These are phyloP conservation scores for Alternaria tenuissima DNA, from an alignment of 2,329 filamentous ascomycete species.

Conservation along the genomic window DNA sequence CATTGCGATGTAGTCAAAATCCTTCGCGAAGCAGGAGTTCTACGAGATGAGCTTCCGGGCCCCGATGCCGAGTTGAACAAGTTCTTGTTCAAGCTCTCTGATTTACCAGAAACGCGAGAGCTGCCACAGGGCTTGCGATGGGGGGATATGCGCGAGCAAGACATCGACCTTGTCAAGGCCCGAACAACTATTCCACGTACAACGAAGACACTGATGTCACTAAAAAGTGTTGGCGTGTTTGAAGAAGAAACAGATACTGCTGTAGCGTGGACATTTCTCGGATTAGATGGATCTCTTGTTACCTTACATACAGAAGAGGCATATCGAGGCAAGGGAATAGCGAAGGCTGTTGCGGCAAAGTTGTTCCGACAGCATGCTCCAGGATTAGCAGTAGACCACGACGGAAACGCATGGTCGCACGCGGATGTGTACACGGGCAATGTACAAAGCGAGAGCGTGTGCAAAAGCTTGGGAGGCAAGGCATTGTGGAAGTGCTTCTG, in stretches of 20 bases:
- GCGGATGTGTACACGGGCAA: slow-evolving; percentile 73
- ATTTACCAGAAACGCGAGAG: slow-evolving; percentile 53
- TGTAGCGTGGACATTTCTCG: slow-evolving; percentile 72
- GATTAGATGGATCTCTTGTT: slow-evolving; percentile 68
- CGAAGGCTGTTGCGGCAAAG: slow-evolving; percentile 67
- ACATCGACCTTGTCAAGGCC: slow-evolving; percentile 63
- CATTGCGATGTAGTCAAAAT: slow-evolving; percentile 44
- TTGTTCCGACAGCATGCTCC: slow-evolving; percentile 60
- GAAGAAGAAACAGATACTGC: slow-evolving; percentile 57
- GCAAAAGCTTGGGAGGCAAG: slow-evolving; percentile 67
- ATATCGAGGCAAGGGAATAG: slow-evolving; percentile 69
- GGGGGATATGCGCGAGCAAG: slow-evolving; percentile 60
- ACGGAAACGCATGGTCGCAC: slow-evolving; percentile 62
- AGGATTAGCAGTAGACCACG: slow-evolving; percentile 41
- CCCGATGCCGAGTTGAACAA: slow-evolving; percentile 56
- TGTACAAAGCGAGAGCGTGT: slow-evolving; percentile 67
- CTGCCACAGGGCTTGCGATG: slow-evolving; percentile 63
- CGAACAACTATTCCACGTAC: slow-evolving; percentile 63
- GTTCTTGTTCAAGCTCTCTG: slow-evolving; percentile 63
- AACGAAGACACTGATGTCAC: slow-evolving; percentile 54
- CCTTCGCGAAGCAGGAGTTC: slow-evolving; percentile 28
- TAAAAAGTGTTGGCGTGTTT: slow-evolving; percentile 54
- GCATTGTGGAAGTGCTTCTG: slow-evolving; percentile 67
- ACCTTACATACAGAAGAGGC: slow-evolving; percentile 67
- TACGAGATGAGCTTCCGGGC: slow-evolving; percentile 44